A percentile compares a stretch with the other conserved stretches of the same genome.
These are phyloP conservation scores for Cinchona pubescens DNA, from an alignment of 257 asterid genomes.

Conservation along the genomic window DNA sequence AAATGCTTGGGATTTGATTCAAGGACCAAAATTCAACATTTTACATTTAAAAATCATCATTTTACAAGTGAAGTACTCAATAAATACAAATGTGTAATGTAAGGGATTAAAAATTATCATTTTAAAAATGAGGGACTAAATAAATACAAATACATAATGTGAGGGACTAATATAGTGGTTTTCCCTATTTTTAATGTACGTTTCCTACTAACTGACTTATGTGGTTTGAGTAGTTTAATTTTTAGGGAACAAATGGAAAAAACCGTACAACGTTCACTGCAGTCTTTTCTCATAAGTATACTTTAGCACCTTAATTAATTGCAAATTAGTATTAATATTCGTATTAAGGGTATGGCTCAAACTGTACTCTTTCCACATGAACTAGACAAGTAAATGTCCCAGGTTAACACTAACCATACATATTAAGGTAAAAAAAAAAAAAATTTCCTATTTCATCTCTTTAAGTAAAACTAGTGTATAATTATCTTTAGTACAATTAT, in stretches of 20 bases:
- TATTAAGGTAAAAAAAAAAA: background rate
- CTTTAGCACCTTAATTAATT: background rate
- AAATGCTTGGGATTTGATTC: too few species aligned
- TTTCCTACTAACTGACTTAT: background rate
- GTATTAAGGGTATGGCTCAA: background rate
- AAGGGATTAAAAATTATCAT: too few species aligned
- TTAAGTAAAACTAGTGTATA: background rate
- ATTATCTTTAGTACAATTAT: too few species aligned
- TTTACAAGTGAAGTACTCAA: too few species aligned
- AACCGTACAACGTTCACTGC: slow-evolving; percentile 33
- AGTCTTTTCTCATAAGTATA: slow-evolving; percentile 31
- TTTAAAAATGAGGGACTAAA: too few species aligned
- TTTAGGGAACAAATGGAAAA: background rate
- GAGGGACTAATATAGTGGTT: too few species aligned
- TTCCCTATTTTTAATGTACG: background rate
- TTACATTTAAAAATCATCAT: too few species aligned
- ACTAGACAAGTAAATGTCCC: background rate
- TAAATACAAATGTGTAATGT: too few species aligned
- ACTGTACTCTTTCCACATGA: background rate
- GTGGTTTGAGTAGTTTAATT: background rate
- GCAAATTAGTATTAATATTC: background rate
- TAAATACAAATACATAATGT: too few species aligned
- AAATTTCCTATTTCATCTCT: slow-evolving; percentile 11
- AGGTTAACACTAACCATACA: background rate
- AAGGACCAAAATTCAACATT: too few species aligned